phyloP scores from a whole-genome alignment of 1,139 yeast genomes.

The Pneumocystis oryctolagi region DNA sequence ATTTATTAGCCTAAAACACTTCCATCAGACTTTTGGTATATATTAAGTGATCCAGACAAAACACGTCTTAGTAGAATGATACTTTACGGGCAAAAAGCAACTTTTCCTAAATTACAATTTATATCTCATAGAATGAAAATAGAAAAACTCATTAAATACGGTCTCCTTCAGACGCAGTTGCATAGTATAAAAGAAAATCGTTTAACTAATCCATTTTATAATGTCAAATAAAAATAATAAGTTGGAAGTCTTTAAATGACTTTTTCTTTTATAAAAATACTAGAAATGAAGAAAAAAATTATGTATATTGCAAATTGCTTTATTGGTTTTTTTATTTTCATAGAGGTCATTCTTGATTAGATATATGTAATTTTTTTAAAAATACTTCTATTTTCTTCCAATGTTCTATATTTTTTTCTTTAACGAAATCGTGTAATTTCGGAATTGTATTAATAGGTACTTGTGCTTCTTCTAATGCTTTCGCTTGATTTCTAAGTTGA shows the following conservation, averaged over 20 bases:
- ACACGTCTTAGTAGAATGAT: slow-evolving; percentile 43
- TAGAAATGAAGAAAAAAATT: neutral
- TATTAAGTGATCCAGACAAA: slow-evolving; percentile 54
- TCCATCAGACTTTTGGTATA: slow-evolving; percentile 42
- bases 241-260: neutral
- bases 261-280: neutral
- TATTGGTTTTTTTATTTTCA: neutral
- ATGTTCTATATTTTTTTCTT: neutral
- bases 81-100: slow-evolving; percentile 46
- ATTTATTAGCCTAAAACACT: neutral
- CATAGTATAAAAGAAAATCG: neutral
- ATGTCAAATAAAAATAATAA: neutral
- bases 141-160: slow-evolving; percentile 45
- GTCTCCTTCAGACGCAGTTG: slow-evolving; percentile 6
- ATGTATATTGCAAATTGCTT: neutral
- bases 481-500: neutral
- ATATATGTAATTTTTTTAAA: neutral
- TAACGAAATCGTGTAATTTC: neutral
- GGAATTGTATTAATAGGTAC: neutral
- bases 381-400: neutral
- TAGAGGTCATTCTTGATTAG: neutral
- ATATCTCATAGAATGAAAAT: slow-evolving; percentile 48
- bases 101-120: slow-evolving; percentile 52
- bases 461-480: neutral
- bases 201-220: neutral